Evolutionary conservation across 2,329 filamentous ascomycete genomes (phyloP).

Genomic region (Tolypocladium guangdongense): DNA sequence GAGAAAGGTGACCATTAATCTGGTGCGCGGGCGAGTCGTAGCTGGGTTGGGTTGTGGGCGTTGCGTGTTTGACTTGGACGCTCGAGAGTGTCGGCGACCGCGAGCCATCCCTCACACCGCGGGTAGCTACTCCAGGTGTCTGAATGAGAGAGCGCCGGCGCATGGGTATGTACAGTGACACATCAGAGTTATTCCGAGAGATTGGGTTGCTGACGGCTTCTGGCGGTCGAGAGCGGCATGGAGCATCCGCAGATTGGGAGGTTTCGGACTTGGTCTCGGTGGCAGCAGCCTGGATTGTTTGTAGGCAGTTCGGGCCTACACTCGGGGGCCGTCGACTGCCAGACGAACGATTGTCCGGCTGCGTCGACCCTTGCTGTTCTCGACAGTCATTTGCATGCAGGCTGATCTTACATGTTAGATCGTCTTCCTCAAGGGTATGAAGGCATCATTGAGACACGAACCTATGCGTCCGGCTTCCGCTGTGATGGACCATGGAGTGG

Average conservation of each 20-base stretch:
- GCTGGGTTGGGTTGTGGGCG: conserved; percentile 4
- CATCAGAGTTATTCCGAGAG: neutral
- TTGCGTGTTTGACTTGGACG: conserved; percentile 26
- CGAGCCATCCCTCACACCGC: conserved; percentile 15
- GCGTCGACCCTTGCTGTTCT: neutral
- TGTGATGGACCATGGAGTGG: conserved; percentile 2
- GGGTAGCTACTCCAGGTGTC: conserved; percentile 39
- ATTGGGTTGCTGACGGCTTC: neutral
- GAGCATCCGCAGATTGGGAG: neutral
- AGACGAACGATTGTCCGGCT: neutral
- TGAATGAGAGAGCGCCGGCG: conserved; percentile 37
- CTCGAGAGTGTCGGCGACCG: conserved; percentile 17
- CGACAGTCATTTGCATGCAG: neutral
- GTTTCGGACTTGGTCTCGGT: neutral
- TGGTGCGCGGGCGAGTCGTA: neutral
- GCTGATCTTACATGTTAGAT: neutral
- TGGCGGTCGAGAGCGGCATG: neutral
- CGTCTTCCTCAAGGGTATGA: neutral
- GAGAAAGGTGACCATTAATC: conserved; percentile 19
- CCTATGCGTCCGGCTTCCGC: conserved; percentile 5
- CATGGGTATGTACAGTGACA: conserved; percentile 30
- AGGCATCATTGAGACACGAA: neutral
- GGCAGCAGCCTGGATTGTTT: neutral
- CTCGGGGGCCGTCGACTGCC: neutral
- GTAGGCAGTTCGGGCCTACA: neutral